phyloP scores from a whole-genome alignment of 2,329 filamentous ascomycete species.

The Endothia cerciana region DNA sequence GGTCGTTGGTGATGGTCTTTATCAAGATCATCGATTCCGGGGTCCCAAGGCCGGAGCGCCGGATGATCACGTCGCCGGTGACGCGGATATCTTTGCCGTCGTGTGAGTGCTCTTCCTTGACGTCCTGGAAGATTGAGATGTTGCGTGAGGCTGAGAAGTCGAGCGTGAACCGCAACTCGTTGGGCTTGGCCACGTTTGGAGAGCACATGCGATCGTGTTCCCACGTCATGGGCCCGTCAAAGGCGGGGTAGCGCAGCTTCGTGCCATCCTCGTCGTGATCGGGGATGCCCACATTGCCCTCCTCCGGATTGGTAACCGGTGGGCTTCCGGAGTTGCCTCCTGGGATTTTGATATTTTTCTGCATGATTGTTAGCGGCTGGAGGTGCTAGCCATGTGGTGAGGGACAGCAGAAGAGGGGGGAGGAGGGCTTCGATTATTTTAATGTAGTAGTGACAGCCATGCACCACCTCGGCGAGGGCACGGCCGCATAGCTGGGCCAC shows the following conservation, averaged over 20 bases:
- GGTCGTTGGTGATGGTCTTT: slow-evolving; percentile 51
- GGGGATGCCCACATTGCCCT: slow-evolving; percentile 8
- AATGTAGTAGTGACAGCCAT: neutral
- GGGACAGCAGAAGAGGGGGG: no score
- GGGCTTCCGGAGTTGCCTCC: slow-evolving; percentile 13
- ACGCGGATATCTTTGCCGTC: slow-evolving; percentile 42
- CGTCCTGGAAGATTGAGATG: slow-evolving; percentile 47
- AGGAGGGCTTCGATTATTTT: neutral
- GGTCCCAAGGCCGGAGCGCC: slow-evolving; percentile 40
- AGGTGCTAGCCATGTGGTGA: neutral
- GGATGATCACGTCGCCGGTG: slow-evolving; percentile 51
- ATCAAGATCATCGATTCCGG: slow-evolving; percentile 46
- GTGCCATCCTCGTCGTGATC: slow-evolving; percentile 30
- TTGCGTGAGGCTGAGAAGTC: slow-evolving; percentile 42
- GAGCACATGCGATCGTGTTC: slow-evolving; percentile 28
- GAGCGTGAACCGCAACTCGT: slow-evolving; percentile 38
- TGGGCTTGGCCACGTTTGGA: slow-evolving; percentile 35
- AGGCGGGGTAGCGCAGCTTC: slow-evolving; percentile 35
- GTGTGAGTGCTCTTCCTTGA: slow-evolving; percentile 32
- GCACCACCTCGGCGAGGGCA: neutral
- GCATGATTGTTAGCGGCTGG: slow-evolving; percentile 16
- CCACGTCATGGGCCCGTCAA: slow-evolving; percentile 34
- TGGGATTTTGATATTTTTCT: slow-evolving; percentile 19
- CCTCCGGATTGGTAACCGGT: slow-evolving; percentile 15
- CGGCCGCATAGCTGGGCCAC: neutral